These are phyloP conservation scores for Pichia deserticola DNA, from an alignment of 805 yeast genomes.

Conservation along the genomic window DNA sequence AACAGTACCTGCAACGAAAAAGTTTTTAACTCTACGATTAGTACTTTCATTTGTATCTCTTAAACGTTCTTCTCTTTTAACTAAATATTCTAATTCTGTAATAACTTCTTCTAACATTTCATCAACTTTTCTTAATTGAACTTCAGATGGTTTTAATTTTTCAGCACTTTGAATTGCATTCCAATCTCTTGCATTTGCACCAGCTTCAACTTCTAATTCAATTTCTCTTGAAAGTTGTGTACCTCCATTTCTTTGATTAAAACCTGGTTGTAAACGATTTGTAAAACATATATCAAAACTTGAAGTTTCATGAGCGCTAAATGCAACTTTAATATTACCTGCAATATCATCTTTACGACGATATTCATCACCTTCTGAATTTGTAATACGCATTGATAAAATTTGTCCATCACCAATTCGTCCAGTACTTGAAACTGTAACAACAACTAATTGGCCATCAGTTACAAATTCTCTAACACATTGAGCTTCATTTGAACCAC, in stretches of 20 bases:
- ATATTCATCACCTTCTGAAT: conserved; percentile 79
- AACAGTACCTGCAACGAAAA: conserved; percentile 62
- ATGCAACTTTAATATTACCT: conserved; percentile 67
- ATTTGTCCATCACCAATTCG: conserved; percentile 79
- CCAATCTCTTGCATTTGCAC: conserved; percentile 98
- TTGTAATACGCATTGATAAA: conserved; percentile 60
- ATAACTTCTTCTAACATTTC: conserved; percentile 79
- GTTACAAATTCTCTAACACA: conserved; percentile 90
- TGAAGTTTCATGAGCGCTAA: conserved; percentile 74
- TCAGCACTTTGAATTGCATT: conserved; percentile 88
- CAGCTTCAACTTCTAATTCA: conserved; percentile 89
- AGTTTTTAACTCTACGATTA: conserved; percentile 84
- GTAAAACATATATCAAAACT: conserved; percentile 91
- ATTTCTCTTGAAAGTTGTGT: conserved; percentile 51
- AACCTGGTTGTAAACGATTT: conserved; percentile 41
- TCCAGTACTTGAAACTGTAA: conserved; percentile 71
- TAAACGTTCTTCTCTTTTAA: conserved; percentile 80
- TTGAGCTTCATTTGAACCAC: conserved; percentile 39
- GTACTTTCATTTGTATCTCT: conserved; percentile 97
- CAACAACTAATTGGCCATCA: conserved; percentile 81
- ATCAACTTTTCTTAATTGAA: conserved; percentile 79
- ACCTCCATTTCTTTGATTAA: conserved; percentile 29
- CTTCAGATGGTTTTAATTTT: conserved; percentile 87
- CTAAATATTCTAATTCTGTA: conserved; percentile 74
- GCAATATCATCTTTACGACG: conserved; percentile 70